Evolutionary conservation across 306 rosid genomes (phyloP), one percentile per base, ranked within the genome.

Genomic region (Hippophae gyantsensis): DNA sequence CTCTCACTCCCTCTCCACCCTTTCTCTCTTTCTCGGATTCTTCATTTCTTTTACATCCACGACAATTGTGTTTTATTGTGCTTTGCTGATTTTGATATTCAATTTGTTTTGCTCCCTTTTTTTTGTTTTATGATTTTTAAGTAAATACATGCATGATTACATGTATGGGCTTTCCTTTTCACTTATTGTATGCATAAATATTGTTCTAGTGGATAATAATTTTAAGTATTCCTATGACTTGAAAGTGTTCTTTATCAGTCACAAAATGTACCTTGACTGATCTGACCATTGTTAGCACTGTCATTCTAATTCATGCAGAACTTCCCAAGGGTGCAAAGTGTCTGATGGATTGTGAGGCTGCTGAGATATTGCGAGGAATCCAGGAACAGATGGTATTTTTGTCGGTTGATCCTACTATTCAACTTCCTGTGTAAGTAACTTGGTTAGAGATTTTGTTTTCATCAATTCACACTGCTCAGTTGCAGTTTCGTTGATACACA

Each of bases 301-400:
- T 8, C 42, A 6, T 46, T 14, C 56, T 72, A 67, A 48, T 67
- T 14, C 27, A 23, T 83, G 78, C 80, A 90, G 98, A 76, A 62
- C 84, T 85, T 60, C 96, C 92, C 18, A 76, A 78, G 74, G 78
- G 74, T 79, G 67, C 65, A 70, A 79, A 81, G 71, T 85, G 95
- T 74, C 58, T 90, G 65, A 80, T 81, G 93, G 90, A 84, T 72
- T 87, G 95, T 68, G 96, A 92, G 74, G 98, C 93, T 57, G 78
- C 72, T 0, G 79, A 78, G 62, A 46, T 78, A 43, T 78, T 85
- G 62, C 86, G 70, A 76, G 87, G 86, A 74, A 75, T 92, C 71
- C 89, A 81, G 67, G 84, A 83, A 7, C 85, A 75, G 53, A 85
- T 92, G 93, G 73, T 70, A 71, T 26, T 63, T 52, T 74, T 87